Evolutionary conservation across 2,329 filamentous ascomycete species (phyloP).

Genomic region (Colletotrichum australisinense): DNA sequence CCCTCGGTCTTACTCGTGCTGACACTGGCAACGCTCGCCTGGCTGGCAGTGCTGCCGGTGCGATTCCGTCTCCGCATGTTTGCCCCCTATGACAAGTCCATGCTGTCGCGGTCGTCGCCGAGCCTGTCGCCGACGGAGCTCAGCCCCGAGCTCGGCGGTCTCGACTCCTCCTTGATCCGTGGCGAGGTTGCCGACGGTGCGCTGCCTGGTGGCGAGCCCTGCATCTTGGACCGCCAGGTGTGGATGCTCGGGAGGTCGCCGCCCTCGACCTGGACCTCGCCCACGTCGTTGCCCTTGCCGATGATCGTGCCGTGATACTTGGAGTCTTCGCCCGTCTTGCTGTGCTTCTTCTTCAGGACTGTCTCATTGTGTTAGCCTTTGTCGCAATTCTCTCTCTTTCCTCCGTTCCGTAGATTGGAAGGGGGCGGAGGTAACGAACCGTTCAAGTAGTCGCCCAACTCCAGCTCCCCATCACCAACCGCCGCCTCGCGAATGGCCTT

Average conservation of each 20-base stretch:
- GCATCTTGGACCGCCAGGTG: conserved; percentile 68
- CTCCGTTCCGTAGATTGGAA: neutral
- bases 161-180: conserved; percentile 45
- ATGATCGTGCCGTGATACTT: conserved; percentile 88
- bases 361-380: neutral
- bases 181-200: conserved; percentile 33
- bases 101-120: conserved; percentile 55
- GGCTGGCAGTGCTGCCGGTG: neutral
- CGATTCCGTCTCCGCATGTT: neutral
- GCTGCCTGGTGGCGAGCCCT: conserved; percentile 39
- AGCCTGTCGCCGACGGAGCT: conserved; percentile 66
- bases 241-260: conserved; percentile 74
- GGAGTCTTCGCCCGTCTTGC: conserved; percentile 87
- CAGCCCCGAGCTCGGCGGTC: conserved; percentile 65
- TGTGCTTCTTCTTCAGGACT: conserved; percentile 93
- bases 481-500: conserved; percentile 86
- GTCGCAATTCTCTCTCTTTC: neutral
- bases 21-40: neutral
- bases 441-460: conserved; percentile 77
- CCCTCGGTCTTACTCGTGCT: neutral
- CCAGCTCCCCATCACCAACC: conserved; percentile 73
- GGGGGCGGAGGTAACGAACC: conserved; percentile 54
- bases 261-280: conserved; percentile 82
- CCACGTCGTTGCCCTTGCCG: conserved; percentile 75
- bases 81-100: conserved; percentile 55